Conservation (phyloP, 2,329 filamentous ascomycete species). For the Penicillium verrucosum region DNA sequence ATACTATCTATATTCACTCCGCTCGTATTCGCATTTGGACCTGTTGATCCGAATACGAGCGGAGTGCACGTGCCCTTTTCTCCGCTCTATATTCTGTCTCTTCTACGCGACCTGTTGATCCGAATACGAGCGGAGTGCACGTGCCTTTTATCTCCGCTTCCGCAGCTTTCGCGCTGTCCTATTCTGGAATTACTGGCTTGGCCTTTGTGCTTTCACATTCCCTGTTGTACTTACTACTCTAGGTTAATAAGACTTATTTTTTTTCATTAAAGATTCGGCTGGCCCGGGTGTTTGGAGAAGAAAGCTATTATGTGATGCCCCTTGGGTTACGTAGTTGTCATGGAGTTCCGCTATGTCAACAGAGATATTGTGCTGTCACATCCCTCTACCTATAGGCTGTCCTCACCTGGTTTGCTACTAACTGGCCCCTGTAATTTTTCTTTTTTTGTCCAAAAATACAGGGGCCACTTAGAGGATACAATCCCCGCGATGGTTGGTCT, state of each 20-base stretch:
- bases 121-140: too few relatives aligned
- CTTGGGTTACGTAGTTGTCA: background rate
- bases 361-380: background rate
- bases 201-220: constrained; percentile 70
- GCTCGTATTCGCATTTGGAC: too few relatives aligned
- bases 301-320: background rate
- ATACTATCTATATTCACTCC: background rate
- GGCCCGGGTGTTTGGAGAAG: constrained; percentile 51
- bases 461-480: too few relatives aligned
- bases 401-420: background rate
- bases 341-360: background rate
- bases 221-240: constrained; percentile 64
- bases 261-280: constrained; percentile 57
- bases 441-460: too few relatives aligned
- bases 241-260: constrained; percentile 59
- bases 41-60: too few relatives aligned
- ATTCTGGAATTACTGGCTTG: constrained; percentile 33
- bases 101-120: too few relatives aligned
- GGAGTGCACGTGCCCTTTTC: too few relatives aligned
- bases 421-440: too few relatives aligned
- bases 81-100: too few relatives aligned
- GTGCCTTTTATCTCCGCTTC: too few relatives aligned
- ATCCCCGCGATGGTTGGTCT: background rate
- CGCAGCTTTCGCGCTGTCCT: too few relatives aligned
- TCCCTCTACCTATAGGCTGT: background rate